phyloP scores from a whole-genome alignment of 2,329 filamentous ascomycete species.

The Fusarium tjaetaba region DNA sequence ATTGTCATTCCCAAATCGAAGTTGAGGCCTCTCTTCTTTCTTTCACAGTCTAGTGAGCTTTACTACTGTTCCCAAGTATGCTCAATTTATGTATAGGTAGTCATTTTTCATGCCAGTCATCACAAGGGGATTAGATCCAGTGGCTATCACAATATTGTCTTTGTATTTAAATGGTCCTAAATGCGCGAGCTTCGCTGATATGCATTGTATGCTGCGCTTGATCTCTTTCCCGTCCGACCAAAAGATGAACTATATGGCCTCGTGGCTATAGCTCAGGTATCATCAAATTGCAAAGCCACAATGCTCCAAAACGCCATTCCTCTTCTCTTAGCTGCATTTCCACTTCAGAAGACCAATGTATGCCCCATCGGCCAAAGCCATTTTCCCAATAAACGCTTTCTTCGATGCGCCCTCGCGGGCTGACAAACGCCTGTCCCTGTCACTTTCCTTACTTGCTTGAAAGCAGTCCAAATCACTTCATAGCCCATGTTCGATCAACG shows the following conservation, averaged over 20 bases:
- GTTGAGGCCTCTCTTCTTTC: not conserved
- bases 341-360: constrained; percentile 2
- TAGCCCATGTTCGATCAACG: constrained; percentile 3
- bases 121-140: not conserved
- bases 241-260: constrained; percentile 35
- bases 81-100: not conserved
- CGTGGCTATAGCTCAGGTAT: constrained; percentile 42
- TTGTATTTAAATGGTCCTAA: constrained; percentile 2
- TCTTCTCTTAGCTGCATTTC: constrained; percentile 12
- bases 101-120: not conserved
- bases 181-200: not conserved
- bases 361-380: constrained; percentile 1
- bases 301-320: constrained; percentile 37
- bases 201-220: not conserved
- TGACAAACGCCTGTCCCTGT: constrained; percentile 21
- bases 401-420: constrained; percentile 5
- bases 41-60: not conserved
- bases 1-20: not conserved
- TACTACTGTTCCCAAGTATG: not conserved
- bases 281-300: constrained; percentile 36
- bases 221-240: constrained; percentile 5
- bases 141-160: not conserved
- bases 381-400: constrained; percentile 12
- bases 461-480: constrained; percentile 19
- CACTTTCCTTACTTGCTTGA: constrained; percentile 15